These are phyloP conservation scores for Rhodotorula kratochvilovae DNA, from an alignment of 768 basidiomycete genomes.

Conservation along the genomic window DNA sequence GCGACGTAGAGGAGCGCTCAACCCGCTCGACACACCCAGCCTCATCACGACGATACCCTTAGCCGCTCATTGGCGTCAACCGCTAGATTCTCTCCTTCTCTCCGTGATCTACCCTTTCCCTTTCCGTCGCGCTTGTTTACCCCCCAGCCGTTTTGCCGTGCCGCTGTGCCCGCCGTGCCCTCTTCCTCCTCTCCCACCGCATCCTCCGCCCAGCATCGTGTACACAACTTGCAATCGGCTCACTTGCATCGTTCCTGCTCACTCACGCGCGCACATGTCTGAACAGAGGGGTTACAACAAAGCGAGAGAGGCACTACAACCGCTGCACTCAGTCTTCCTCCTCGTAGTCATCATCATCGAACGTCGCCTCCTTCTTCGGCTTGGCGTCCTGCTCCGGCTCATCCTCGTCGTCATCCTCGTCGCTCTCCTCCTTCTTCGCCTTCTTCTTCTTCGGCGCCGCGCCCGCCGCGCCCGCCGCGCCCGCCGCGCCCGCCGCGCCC, in stretches of 20 bases:
- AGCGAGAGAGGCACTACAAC: background rate
- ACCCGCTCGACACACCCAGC: too few species aligned
- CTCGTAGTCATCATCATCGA: background rate
- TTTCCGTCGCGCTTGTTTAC: background rate
- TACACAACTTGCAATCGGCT: too few species aligned
- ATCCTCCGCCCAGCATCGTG: too few species aligned
- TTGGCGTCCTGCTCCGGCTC: background rate
- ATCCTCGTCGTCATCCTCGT: background rate
- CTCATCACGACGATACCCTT: background rate
- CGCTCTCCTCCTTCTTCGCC: slow-evolving; percentile 9
- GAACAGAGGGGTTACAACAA: too few species aligned
- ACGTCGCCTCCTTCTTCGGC: background rate
- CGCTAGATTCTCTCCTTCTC: background rate
- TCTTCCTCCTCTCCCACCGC: background rate
- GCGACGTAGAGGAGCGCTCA: too few species aligned
- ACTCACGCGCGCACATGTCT: background rate
- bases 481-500: too few species aligned
- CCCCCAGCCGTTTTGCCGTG: background rate
- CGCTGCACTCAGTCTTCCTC: background rate
- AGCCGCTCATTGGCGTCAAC: background rate
- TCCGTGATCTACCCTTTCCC: background rate
- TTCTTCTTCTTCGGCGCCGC: slow-evolving; percentile 18
- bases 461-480: background rate
- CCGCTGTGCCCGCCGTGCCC: background rate
- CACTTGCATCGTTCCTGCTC: too few species aligned